These are phyloP conservation scores for Rhodofomes roseus DNA, from an alignment of 1,284 basidiomycete genomes.

Conservation along the genomic window DNA sequence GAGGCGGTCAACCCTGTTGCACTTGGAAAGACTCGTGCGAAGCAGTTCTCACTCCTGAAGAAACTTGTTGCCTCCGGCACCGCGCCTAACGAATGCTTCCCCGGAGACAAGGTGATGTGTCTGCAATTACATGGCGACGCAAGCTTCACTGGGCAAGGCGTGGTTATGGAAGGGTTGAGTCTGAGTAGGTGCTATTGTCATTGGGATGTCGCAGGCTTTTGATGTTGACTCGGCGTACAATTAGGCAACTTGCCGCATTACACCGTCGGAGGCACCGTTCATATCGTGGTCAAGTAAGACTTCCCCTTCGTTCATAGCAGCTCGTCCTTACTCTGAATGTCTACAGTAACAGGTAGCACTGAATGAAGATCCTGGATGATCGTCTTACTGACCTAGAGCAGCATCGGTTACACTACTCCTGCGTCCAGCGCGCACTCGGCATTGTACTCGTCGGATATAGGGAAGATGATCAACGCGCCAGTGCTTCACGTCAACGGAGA, in stretches of 20 bases:
- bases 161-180: conserved; percentile 85
- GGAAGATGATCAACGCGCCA: conserved; percentile 87
- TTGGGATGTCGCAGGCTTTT: background rate
- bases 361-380: too few species aligned
- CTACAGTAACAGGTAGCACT: conserved; percentile 49
- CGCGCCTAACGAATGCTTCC: conserved; percentile 62
- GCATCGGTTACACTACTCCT: conserved; percentile 89
- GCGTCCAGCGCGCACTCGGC: conserved; percentile 80
- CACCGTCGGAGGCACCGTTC: conserved; percentile 84
- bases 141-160: conserved; percentile 85
- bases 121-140: conserved; percentile 90
- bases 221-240: background rate
- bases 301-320: background rate
- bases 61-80: conserved; percentile 24
- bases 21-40: conserved; percentile 85
- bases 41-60: conserved; percentile 84
- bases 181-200: conserved; percentile 49
- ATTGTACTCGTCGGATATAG: conserved; percentile 85
- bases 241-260: conserved; percentile 83
- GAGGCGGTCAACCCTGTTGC: conserved; percentile 87
- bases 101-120: conserved; percentile 84
- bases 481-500: conserved; percentile 93
- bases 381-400: conserved; percentile 26
- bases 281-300: conserved; percentile 87
- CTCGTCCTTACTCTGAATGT: background rate